phyloP scores from a whole-genome alignment of 164 flowering plant species.

The Aristolochia californica region DNA sequence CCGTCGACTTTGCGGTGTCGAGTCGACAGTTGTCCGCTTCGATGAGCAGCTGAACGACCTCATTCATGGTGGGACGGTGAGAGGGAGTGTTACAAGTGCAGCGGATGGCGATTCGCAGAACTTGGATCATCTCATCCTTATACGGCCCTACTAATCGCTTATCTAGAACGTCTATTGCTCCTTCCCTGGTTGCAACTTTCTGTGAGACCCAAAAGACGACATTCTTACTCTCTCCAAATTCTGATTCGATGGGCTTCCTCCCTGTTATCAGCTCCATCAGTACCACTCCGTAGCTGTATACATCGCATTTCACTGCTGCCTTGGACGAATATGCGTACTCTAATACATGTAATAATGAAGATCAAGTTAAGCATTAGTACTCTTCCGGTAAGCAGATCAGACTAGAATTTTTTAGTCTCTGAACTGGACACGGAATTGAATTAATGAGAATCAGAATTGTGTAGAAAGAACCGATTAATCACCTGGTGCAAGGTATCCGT shows the following conservation, averaged over 20 bases:
- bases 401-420: no score
- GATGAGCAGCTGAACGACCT: conserved; percentile 64
- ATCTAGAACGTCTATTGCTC: conserved; percentile 64
- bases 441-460: no score
- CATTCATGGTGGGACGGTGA: conserved; percentile 84
- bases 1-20: conserved; percentile 39
- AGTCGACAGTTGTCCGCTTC: conserved; percentile 71
- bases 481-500: conserved; percentile 98
- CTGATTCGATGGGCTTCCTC: conserved; percentile 79
- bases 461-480: no score
- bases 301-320: conserved; percentile 89
- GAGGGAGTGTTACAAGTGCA: conserved; percentile 55
- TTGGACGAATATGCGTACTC: conserved; percentile 84
- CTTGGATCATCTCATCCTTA: conserved; percentile 74
- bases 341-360: no score
- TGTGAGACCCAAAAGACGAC: conserved; percentile 74
- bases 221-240: conserved; percentile 87
- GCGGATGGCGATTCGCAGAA: conserved; percentile 61
- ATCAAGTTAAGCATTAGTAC: no score
- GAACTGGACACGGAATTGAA: no score
- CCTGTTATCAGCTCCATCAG: conserved; percentile 88
- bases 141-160: conserved; percentile 43
- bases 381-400: no score
- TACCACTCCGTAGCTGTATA: conserved; percentile 89
- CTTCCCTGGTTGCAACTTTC: conserved; percentile 71